Percentiles rank a stretch among this genome's conserved stretches.
These are phyloP conservation scores for Aspergillus floridensis DNA, from an alignment of 2,329 filamentous ascomycete species.

Conservation along the genomic window DNA sequence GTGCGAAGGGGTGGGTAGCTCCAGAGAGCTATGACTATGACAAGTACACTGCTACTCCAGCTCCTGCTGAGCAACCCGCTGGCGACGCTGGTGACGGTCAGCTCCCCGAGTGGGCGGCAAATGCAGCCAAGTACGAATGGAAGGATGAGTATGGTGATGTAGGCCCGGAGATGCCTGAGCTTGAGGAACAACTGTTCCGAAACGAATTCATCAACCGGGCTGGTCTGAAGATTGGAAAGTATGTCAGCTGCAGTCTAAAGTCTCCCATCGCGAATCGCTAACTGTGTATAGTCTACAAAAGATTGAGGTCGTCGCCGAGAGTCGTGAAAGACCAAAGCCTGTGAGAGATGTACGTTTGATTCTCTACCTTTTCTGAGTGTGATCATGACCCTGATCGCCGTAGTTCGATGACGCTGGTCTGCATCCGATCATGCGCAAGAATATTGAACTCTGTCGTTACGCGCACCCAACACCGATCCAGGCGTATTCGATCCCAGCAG, in stretches of 20 bases:
- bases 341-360: constrained; percentile 48
- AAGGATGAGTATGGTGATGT: constrained; percentile 82
- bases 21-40: constrained; percentile 40
- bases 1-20: constrained; percentile 40
- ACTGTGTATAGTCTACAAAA: constrained; percentile 39
- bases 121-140: constrained; percentile 76
- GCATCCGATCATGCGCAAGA: constrained; percentile 78
- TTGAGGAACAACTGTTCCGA: constrained; percentile 75
- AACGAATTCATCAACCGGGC: constrained; percentile 50
- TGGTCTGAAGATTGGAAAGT: constrained; percentile 65
- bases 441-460: constrained; percentile 72
- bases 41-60: constrained; percentile 24
- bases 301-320: constrained; percentile 53
- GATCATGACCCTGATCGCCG: constrained; percentile 24
- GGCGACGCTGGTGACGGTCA: constrained; percentile 20
- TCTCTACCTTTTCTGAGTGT: not conserved
- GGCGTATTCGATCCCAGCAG: constrained; percentile 75
- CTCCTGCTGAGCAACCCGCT: constrained; percentile 14
- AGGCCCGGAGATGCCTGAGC: constrained; percentile 64
- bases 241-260: constrained; percentile 31
- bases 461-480: constrained; percentile 79
- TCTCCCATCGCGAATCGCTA: not conserved
- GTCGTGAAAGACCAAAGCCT: constrained; percentile 47
- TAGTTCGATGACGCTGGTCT: constrained; percentile 75
- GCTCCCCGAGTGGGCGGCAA: constrained; percentile 50